phyloP scores from a whole-genome alignment of 2,329 filamentous ascomycete species.

The Podosphaera leucotricha region DNA sequence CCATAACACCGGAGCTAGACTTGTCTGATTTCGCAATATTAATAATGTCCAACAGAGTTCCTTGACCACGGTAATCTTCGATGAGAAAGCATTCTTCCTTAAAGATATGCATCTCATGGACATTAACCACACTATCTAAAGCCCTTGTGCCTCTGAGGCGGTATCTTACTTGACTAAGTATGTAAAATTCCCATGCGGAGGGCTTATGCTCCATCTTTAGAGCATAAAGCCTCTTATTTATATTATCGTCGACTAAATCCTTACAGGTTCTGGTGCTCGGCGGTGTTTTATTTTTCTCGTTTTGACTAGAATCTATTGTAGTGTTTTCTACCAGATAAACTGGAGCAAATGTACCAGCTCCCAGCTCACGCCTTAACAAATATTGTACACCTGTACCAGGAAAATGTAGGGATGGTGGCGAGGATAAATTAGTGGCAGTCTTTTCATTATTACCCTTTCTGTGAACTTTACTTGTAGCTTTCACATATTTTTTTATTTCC shows the following conservation, averaged over 20 bases:
- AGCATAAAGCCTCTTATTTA: slow-evolving; percentile 43
- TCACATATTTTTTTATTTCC: slow-evolving; percentile 67
- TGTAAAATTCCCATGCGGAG: slow-evolving; percentile 86
- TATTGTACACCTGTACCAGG: slow-evolving; percentile 43
- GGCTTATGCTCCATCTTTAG: slow-evolving; percentile 88
- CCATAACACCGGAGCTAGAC: slow-evolving; percentile 40
- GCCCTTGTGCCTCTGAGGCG: slow-evolving; percentile 55
- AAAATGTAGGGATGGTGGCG: slow-evolving; percentile 44
- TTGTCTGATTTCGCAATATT: slow-evolving; percentile 58
- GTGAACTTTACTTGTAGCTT: slow-evolving; percentile 23
- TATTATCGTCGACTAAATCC: slow-evolving; percentile 30
- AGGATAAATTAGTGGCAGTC: slow-evolving; percentile 31
- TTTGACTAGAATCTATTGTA: slow-evolving; percentile 23
- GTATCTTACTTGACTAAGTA: slow-evolving; percentile 61
- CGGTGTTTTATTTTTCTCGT: slow-evolving; percentile 21
- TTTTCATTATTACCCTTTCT: slow-evolving; percentile 25
- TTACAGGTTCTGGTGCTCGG: slow-evolving; percentile 29
- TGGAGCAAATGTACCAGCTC: slow-evolving; percentile 81
- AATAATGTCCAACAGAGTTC: slow-evolving; percentile 82
- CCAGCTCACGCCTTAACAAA: slow-evolving; percentile 61
- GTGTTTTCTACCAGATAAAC: slow-evolving; percentile 75
- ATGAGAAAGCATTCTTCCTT: slow-evolving; percentile 74
- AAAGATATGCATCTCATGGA: slow-evolving; percentile 81
- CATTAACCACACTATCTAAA: slow-evolving; percentile 53
- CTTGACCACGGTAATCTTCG: slow-evolving; percentile 69